phyloP scores from a whole-genome alignment of 805 yeast species.

The Candida ficus region DNA sequence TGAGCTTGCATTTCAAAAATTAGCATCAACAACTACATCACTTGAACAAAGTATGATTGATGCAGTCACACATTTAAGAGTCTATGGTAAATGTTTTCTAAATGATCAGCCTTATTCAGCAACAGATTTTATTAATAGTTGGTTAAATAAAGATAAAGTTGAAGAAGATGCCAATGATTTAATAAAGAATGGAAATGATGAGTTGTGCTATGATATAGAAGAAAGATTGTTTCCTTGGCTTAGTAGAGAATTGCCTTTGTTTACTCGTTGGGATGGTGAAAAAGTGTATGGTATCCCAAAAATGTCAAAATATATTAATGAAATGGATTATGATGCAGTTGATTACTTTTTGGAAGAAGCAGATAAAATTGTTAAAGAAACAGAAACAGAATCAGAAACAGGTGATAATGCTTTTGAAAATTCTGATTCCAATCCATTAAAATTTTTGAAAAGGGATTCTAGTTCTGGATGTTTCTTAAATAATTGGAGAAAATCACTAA shows the following conservation, averaged over 20 bases:
- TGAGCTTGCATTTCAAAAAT: conserved; percentile 27
- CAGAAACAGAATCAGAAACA: background rate
- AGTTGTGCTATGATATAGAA: conserved; percentile 26
- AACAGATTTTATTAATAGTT: background rate
- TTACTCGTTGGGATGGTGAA: conserved; percentile 32
- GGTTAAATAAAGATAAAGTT: background rate
- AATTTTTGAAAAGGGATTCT: conserved; percentile 6
- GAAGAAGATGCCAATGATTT: conserved; percentile 3
- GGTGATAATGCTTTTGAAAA: background rate
- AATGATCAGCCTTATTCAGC: conserved; percentile 20
- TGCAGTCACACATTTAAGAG: conserved; percentile 39
- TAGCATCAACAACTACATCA: conserved; percentile 23
- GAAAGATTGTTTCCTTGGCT: conserved; percentile 31
- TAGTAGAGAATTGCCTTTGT: conserved; percentile 27
- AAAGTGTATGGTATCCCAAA: conserved; percentile 28
- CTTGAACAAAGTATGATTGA: conserved; percentile 37
- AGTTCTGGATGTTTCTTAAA: conserved; percentile 10
- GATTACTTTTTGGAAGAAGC: conserved; percentile 10
- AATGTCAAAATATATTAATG: conserved; percentile 25
- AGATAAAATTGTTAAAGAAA: too few species aligned
- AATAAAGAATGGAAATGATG: conserved; percentile 5
- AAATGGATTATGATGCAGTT: conserved; percentile 11
- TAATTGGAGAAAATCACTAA: conserved; percentile 12
- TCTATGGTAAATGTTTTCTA: conserved; percentile 44
- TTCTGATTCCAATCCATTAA: too few species aligned